These are phyloP conservation scores for Aeschynomene evenia DNA, from an alignment of 306 rosid genomes.

Conservation along the genomic window DNA sequence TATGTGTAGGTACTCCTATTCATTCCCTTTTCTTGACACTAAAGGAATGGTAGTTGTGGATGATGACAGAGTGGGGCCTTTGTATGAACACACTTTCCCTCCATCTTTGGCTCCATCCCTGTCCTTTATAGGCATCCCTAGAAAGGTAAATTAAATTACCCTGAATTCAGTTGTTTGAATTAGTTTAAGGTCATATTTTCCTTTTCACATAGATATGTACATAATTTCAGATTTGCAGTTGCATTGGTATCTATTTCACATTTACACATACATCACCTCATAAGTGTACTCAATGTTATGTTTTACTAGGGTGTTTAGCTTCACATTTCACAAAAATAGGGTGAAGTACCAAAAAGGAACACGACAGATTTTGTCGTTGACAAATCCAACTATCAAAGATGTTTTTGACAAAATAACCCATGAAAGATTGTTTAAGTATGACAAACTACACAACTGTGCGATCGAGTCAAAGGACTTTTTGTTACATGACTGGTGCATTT, in stretches of 20 bases:
- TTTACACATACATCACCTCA: neutral
- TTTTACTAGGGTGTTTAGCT: too few relatives aligned
- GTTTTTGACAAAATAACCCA: too few relatives aligned
- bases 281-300: too few relatives aligned
- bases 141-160: conserved; percentile 57
- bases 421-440: too few relatives aligned
- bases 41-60: conserved; percentile 86
- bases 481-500: too few relatives aligned
- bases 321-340: too few relatives aligned
- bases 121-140: conserved; percentile 81
- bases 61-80: conserved; percentile 89
- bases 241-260: neutral
- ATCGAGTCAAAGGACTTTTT: too few relatives aligned
- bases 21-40: conserved; percentile 95
- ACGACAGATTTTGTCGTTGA: too few relatives aligned
- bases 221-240: conserved; percentile 6
- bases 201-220: neutral
- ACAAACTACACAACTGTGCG: too few relatives aligned
- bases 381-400: too few relatives aligned
- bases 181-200: neutral
- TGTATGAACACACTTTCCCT: conserved; percentile 95
- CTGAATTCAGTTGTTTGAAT: neutral
- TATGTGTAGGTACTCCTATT: conserved; percentile 76
- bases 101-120: conserved; percentile 94
- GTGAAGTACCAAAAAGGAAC: too few relatives aligned